Percentiles rank a stretch among this genome's conserved stretches.
Evolutionary conservation across 805 yeast species (phyloP).

Genomic region (Priceomyces fermenticarens): DNA sequence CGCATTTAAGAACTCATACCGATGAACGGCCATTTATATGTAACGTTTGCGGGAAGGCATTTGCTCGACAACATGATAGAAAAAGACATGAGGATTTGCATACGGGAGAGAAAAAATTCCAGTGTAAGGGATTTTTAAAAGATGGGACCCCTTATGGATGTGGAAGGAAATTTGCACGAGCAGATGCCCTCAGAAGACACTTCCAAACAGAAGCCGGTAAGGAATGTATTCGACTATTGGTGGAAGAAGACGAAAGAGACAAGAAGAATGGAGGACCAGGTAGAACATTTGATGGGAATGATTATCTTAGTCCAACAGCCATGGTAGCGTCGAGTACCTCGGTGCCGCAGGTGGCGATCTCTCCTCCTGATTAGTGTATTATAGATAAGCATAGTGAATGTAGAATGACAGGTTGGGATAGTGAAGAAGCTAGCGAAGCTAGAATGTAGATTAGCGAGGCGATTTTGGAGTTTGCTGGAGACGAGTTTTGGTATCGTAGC

Average conservation of each 20-base stretch:
- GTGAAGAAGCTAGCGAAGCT: too few relatives aligned
- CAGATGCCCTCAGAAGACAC: constrained; percentile 44
- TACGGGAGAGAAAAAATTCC: constrained; percentile 70
- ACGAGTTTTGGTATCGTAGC: too few relatives aligned
- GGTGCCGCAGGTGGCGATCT: constrained; percentile 36
- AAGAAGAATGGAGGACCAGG: constrained; percentile 8
- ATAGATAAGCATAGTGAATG: too few relatives aligned
- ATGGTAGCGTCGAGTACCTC: constrained; percentile 5
- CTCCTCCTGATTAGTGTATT: constrained; percentile 30
- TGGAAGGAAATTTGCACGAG: constrained; percentile 45
- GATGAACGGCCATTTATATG: constrained; percentile 79
- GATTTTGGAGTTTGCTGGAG: too few relatives aligned
- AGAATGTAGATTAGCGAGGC: too few relatives aligned
- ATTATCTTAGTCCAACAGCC: constrained; percentile 17
- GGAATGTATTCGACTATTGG: constrained; percentile 36
- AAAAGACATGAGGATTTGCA: constrained; percentile 55
- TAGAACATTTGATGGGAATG: constrained; percentile 6
- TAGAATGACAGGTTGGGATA: too few relatives aligned
- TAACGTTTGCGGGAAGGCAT: constrained; percentile 72
- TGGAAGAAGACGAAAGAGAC: constrained; percentile 40
- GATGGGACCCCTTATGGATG: constrained; percentile 51
- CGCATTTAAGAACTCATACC: constrained; percentile 88
- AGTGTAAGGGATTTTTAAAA: constrained; percentile 63
- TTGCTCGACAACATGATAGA: constrained; percentile 48
- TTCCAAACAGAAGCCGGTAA: constrained; percentile 48